Evolutionary conservation across 768 basidiomycete species (phyloP), one percentile per base, ranked within the genome.

Genomic region (Podaxis sp.): DNA sequence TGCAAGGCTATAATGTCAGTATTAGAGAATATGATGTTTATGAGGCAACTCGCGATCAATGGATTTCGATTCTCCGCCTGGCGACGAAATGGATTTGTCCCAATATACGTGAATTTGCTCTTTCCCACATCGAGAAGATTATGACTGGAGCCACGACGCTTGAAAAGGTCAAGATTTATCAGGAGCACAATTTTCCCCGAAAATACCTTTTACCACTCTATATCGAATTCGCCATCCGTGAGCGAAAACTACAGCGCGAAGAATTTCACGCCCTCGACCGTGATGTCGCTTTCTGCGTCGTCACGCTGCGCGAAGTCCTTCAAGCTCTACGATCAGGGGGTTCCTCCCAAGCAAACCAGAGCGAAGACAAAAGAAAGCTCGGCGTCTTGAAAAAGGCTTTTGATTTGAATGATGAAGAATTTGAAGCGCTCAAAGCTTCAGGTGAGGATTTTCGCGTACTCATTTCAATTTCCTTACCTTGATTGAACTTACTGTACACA

Each of bases 21-120:
- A 58, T 0, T 62, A 89, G 87, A 0, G 73, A 69, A 38, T 87
- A 85, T 64, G 81, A 82, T 0, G 69, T 82, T 1, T 86, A 87
- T 53, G 74, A 79, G 5, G 81, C 82, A 1, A 64, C 69, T 0
- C 70, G 79, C 0, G 72, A 77, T 0, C 78, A 80, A 9, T 90
- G 89, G 89, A 69, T 71, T 0, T 72, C 70, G 0, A 82, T 90
- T 44, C 69, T 90, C 0, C 70, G 66, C 0, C 80, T 90, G 0
- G 75, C 87, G 0, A 71, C 80, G 14, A 65, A 71, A 3, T 90
- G 87, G 87, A 46, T 63, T 0, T 89, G 89, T 59, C 62, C 62
- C 0, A 77, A 82, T 38, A 77, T 87, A 5, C 77, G 78, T 73
- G 32, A 65, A 61, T 48, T 82, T 77, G 84, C 86, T 0, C 70